Conservation (phyloP, 352 stramenopile genomes). For the Peronosclerospora sorghi region DNA sequence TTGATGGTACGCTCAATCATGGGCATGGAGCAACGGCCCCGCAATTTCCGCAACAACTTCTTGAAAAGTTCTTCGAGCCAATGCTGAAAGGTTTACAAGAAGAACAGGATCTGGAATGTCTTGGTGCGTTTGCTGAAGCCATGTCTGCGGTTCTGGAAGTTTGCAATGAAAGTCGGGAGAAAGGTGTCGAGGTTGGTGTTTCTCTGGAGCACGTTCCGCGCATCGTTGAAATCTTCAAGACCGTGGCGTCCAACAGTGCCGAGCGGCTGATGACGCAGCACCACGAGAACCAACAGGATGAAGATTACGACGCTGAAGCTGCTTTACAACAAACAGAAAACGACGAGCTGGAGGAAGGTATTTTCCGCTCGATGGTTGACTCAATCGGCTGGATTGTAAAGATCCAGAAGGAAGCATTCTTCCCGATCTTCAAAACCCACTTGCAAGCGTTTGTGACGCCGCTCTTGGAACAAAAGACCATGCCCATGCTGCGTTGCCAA, state of each 20-base stretch:
- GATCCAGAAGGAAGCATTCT: slow-evolving; percentile 64
- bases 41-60: slow-evolving; percentile 70
- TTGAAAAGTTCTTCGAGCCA: slow-evolving; percentile 67
- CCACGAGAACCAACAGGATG: slow-evolving; percentile 59
- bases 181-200: slow-evolving; percentile 57
- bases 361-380: slow-evolving; percentile 78
- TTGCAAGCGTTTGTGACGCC: slow-evolving; percentile 55
- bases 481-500: slow-evolving; percentile 61
- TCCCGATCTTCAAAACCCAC: slow-evolving; percentile 63
- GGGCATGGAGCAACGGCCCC: slow-evolving; percentile 40
- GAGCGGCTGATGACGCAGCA: slow-evolving; percentile 46
- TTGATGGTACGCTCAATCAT: slow-evolving; percentile 62
- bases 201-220: slow-evolving; percentile 56
- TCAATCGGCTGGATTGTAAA: slow-evolving; percentile 81
- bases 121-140: slow-evolving; percentile 64
- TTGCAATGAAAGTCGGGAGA: slow-evolving; percentile 73
- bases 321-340: slow-evolving; percentile 59
- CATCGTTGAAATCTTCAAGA: slow-evolving; percentile 64
- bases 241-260: slow-evolving; percentile 48
- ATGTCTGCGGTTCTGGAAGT: slow-evolving; percentile 63
- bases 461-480: slow-evolving; percentile 44
- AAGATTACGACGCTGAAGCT: slow-evolving; percentile 73
- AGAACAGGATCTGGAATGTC: slow-evolving; percentile 71
- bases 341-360: slow-evolving; percentile 59
- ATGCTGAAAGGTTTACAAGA: slow-evolving; percentile 61